These are phyloP conservation scores for Camelina laxa DNA, from an alignment of 345 rosid species.

Conservation along the genomic window DNA sequence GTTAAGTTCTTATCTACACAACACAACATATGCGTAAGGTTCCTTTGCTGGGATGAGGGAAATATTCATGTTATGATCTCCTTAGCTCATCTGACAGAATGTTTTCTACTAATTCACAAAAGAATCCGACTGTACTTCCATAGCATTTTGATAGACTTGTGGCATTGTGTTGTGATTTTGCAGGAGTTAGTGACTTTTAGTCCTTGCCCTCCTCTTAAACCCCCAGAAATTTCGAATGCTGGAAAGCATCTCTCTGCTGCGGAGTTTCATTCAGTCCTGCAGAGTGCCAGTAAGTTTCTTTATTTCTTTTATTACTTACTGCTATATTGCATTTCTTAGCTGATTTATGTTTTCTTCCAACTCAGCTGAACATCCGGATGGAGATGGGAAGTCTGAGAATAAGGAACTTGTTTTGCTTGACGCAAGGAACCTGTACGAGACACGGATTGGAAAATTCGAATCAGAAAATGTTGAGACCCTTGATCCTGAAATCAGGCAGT, in stretches of 20 bases:
- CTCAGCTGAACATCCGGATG: slow-evolving; percentile 47
- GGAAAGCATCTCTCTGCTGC: slow-evolving; percentile 86
- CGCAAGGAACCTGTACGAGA: slow-evolving; percentile 91
- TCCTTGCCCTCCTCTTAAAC: slow-evolving; percentile 60
- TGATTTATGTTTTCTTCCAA: slow-evolving; percentile 26
- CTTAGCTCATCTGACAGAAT: neutral
- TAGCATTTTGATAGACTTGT: slow-evolving; percentile 12
- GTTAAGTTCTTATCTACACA: neutral
- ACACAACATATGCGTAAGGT: neutral
- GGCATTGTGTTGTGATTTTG: slow-evolving; percentile 25
- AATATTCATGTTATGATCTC: neutral
- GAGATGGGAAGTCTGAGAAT: slow-evolving; percentile 43
- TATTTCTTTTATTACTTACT: neutral
- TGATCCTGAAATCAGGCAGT: slow-evolving; percentile 89
- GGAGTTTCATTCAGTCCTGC: slow-evolving; percentile 83
- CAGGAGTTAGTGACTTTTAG: slow-evolving; percentile 93
- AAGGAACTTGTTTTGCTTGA: slow-evolving; percentile 72
- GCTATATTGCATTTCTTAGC: slow-evolving; percentile 6
- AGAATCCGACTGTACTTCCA: neutral
- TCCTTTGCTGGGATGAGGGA: neutral
- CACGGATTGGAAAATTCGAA: slow-evolving; percentile 85
- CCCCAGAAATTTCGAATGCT: slow-evolving; percentile 77
- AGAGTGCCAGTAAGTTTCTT: slow-evolving; percentile 56
- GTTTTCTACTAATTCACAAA: neutral
- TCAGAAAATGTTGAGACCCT: slow-evolving; percentile 71